These are phyloP conservation scores for Tephrocybe sp. DNA, from an alignment of 768 basidiomycete genomes.

Conservation along the genomic window DNA sequence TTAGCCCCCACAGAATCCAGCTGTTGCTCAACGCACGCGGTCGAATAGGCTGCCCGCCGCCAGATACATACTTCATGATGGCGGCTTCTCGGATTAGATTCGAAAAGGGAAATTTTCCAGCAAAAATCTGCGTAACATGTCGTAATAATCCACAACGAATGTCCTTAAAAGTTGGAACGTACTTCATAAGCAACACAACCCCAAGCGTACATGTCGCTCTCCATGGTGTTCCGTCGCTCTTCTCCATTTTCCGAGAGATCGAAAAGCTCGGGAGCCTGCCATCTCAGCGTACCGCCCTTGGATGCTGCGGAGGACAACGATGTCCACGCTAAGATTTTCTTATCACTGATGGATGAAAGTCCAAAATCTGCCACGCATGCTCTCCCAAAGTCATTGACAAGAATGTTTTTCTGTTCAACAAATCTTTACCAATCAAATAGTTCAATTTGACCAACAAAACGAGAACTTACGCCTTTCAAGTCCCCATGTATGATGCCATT, in stretches of 20 bases:
- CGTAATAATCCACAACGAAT: neutral
- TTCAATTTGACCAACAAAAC: neutral
- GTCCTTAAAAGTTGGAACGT: neutral
- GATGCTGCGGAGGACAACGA: neutral
- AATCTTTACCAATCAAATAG: neutral
- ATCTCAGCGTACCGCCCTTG: neutral
- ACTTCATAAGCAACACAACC: conserved; percentile 5
- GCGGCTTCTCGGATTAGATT: neutral
- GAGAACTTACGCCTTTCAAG: neutral
- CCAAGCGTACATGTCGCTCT: conserved; percentile 9
- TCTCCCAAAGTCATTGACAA: neutral
- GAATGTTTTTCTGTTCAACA: neutral
- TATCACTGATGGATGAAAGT: neutral
- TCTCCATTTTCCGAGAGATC: neutral
- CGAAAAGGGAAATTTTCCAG: neutral
- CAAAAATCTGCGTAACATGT: neutral
- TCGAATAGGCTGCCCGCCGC: neutral
- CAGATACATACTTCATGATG: neutral
- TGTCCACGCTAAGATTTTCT: neutral
- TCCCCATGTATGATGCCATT: neutral
- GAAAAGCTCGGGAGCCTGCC: conserved; percentile 10
- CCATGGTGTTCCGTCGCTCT: neutral
- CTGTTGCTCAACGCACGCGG: neutral
- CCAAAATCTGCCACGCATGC: neutral
- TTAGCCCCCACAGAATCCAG: conserved; percentile 1